A percentile compares a stretch with the other conserved stretches of the same genome.
Conservation (phyloP, 1,284 basidiomycete genomes). For the Microbotryomycetes sp. region DNA sequence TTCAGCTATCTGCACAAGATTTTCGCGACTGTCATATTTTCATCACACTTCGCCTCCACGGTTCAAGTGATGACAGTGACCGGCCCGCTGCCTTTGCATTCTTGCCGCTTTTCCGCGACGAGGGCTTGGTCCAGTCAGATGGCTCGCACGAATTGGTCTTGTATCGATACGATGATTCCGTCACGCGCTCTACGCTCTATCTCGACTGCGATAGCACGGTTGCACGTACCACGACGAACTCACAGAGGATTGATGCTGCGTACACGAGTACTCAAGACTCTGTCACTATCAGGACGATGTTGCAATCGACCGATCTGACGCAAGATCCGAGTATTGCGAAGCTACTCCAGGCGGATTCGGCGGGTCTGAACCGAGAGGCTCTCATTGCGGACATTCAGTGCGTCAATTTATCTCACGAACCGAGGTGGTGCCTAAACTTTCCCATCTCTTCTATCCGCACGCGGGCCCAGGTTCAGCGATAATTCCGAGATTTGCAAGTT, state of each 20-base stretch:
- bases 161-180: slow-evolving; percentile 53
- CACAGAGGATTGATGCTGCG: too few species aligned
- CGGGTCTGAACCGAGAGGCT: too few species aligned
- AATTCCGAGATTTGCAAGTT: slow-evolving; percentile 74
- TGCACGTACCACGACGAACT: neutral
- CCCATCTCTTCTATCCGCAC: neutral
- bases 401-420: too few species aligned
- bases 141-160: slow-evolving; percentile 78
- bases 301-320: slow-evolving; percentile 86
- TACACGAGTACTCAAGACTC: slow-evolving; percentile 57
- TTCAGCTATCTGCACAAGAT: slow-evolving; percentile 61
- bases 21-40: slow-evolving; percentile 82
- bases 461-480: slow-evolving; percentile 19
- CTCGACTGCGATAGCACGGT: too few species aligned
- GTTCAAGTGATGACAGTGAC: slow-evolving; percentile 49
- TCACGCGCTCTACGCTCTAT: slow-evolving; percentile 46
- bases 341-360: too few species aligned
- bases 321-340: slow-evolving; percentile 79
- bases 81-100: slow-evolving; percentile 87
- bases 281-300: slow-evolving; percentile 75
- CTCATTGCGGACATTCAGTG: too few species aligned
- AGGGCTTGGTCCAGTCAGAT: slow-evolving; percentile 69
- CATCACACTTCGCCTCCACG: slow-evolving; percentile 71
- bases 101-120: slow-evolving; percentile 74
- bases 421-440: too few species aligned